These are phyloP conservation scores for Lactifluus echinatus DNA, from an alignment of 768 basidiomycete genomes.

Conservation along the genomic window DNA sequence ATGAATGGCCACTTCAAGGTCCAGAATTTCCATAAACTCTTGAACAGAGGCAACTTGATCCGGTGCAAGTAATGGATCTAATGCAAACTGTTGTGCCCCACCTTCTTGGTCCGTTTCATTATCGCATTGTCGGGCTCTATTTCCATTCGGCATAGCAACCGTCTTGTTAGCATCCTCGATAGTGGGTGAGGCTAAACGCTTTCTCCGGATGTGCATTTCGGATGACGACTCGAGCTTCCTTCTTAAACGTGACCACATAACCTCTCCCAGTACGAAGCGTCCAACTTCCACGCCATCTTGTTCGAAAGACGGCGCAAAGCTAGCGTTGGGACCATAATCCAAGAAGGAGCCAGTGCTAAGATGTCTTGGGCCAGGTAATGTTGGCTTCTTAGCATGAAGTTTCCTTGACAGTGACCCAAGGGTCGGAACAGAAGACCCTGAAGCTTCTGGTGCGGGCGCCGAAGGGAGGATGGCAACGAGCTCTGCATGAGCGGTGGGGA, in stretches of 20 bases:
- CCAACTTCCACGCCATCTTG: constrained; percentile 71
- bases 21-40: constrained; percentile 46
- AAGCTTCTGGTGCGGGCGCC: constrained; percentile 30
- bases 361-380: constrained; percentile 40
- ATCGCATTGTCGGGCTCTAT: constrained; percentile 13
- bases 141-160: constrained; percentile 11
- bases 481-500: constrained; percentile 62
- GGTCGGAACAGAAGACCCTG: constrained; percentile 31
- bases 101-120: constrained; percentile 20
- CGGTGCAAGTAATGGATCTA: constrained; percentile 48
- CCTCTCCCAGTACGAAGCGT: constrained; percentile 48
- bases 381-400: constrained; percentile 34
- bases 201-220: constrained; percentile 6
- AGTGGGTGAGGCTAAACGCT: background rate
- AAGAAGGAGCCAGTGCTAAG: constrained; percentile 61
- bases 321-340: constrained; percentile 68
- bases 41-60: constrained; percentile 53
- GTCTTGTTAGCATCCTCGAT: background rate
- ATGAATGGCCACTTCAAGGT: constrained; percentile 64
- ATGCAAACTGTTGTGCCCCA: constrained; percentile 30
- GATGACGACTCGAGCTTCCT: constrained; percentile 26
- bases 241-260: constrained; percentile 44
- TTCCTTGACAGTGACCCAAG: constrained; percentile 49
- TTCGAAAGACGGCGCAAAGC: constrained; percentile 74
- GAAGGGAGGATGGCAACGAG: constrained; percentile 67